Evolutionary conservation across 176 grass and related monocot species (phyloP).

Genomic region (Miscanthus lutarioriparius): DNA sequence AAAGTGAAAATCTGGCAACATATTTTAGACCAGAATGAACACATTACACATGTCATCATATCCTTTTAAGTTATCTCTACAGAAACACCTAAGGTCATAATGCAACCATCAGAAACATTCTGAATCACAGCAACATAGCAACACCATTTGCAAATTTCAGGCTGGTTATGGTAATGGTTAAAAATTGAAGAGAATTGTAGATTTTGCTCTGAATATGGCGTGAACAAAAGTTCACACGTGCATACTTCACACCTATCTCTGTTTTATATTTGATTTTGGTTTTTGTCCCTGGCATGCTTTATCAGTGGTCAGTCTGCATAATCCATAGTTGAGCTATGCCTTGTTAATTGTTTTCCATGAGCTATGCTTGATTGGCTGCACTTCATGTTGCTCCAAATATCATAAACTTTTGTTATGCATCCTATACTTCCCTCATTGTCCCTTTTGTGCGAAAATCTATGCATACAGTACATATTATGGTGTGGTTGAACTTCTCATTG

Average conservation of each 20-base stretch:
- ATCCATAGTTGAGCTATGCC: background rate
- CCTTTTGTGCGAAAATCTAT: background rate
- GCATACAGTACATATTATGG: background rate
- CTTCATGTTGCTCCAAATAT: background rate
- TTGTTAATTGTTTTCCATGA: background rate
- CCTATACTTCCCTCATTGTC: background rate
- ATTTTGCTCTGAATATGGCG: background rate
- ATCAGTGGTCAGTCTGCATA: background rate
- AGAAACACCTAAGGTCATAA: background rate
- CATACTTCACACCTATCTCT: background rate
- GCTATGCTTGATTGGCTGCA: background rate
- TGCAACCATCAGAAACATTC: background rate
- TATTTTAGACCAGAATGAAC: background rate
- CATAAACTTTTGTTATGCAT: background rate
- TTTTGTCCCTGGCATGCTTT: background rate
- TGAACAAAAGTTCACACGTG: background rate
- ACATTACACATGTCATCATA: background rate
- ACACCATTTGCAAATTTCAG: slow-evolving; percentile 1
- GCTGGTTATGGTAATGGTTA: background rate
- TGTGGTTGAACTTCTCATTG: background rate
- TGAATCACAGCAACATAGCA: background rate
- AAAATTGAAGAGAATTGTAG: background rate
- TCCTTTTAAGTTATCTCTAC: slow-evolving; percentile 1
- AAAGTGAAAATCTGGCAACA: background rate
- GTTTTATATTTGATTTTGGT: background rate